Evolutionary conservation across 768 basidiomycete species (phyloP).

Genomic region (Podaxis mareebaensis): DNA sequence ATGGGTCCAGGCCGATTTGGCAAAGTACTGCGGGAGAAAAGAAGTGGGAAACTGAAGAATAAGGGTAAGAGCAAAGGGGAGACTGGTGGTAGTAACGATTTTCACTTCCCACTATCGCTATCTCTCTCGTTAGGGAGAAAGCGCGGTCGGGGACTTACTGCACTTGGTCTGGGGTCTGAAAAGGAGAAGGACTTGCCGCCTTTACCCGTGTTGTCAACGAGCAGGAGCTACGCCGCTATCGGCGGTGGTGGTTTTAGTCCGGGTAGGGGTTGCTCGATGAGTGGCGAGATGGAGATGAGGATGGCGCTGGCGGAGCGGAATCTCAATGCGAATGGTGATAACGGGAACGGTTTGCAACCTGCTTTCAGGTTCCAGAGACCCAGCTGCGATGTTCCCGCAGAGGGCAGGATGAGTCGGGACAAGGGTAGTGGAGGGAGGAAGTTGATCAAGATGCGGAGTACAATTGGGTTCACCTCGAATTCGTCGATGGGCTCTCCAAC

Average conservation of each 20-base stretch:
- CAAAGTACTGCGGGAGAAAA: background rate
- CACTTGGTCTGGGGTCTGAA: constrained; percentile 3
- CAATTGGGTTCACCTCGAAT: constrained; percentile 3
- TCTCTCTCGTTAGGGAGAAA: constrained; percentile 5
- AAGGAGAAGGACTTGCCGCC: background rate
- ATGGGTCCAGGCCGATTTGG: background rate
- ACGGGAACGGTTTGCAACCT: background rate
- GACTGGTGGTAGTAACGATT: constrained; percentile 8
- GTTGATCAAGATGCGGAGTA: constrained; percentile 5
- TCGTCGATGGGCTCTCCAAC: background rate
- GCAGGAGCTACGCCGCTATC: background rate
- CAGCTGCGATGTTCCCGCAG: constrained; percentile 1
- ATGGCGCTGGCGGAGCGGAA: constrained; percentile 46
- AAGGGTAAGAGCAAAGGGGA: constrained; percentile 4
- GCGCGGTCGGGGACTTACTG: background rate
- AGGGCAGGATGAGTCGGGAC: background rate
- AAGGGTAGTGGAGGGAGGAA: background rate
- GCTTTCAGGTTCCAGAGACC: constrained; percentile 10
- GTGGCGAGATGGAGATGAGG: constrained; percentile 58
- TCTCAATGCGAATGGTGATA: background rate
- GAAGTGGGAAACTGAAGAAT: constrained; percentile 6
- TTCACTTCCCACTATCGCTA: constrained; percentile 3
- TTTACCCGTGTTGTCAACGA: background rate
- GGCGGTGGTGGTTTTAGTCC: constrained; percentile 1
- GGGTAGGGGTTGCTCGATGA: constrained; percentile 49